Evolutionary conservation across 495 filamentous ascomycete genomes (phyloP).

Genomic region (Niebla homalea): DNA sequence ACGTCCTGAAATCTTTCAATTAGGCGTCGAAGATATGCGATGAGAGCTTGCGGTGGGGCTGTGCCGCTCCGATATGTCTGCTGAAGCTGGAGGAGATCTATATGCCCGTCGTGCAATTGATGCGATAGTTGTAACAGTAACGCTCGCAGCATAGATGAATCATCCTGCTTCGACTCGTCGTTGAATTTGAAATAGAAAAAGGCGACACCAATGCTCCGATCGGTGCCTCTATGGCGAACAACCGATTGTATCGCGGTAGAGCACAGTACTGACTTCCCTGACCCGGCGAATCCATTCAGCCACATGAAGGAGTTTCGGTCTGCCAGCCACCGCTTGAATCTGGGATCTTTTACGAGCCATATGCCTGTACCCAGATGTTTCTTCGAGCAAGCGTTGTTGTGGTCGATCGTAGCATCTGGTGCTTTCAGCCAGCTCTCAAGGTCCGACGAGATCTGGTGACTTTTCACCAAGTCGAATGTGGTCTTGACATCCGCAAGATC

Average conservation of each 20-base stretch:
- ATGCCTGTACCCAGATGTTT: slow-evolving; percentile 19
- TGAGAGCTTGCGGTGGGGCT: slow-evolving; percentile 10
- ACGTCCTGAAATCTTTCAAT: slow-evolving; percentile 10
- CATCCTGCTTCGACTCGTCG: slow-evolving; percentile 22
- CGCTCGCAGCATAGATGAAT: slow-evolving; percentile 23
- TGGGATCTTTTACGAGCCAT: slow-evolving; percentile 22
- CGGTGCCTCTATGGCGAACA: slow-evolving; percentile 10
- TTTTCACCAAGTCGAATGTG: slow-evolving; percentile 12
- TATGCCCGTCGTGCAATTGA: slow-evolving; percentile 16
- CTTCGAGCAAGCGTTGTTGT: slow-evolving; percentile 19
- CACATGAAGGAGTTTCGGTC: slow-evolving; percentile 25
- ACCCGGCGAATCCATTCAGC: slow-evolving; percentile 28
- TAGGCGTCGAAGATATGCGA: slow-evolving; percentile 8
- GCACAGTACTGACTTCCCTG: slow-evolving; percentile 28
- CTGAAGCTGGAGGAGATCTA: slow-evolving; percentile 14
- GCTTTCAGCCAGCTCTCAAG: slow-evolving; percentile 23
- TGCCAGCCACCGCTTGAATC: slow-evolving; percentile 20
- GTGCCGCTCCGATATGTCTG: background rate
- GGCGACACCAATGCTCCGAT: slow-evolving; percentile 19
- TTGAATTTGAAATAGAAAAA: slow-evolving; percentile 31
- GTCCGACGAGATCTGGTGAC: slow-evolving; percentile 14
- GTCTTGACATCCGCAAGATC: slow-evolving; percentile 15
- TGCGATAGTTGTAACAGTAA: slow-evolving; percentile 25
- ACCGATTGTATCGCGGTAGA: slow-evolving; percentile 23
- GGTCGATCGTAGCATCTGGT: slow-evolving; percentile 20